Percentiles rank a stretch among this genome's conserved stretches.
Evolutionary conservation across 139 green algal species (phyloP).

Genomic region (Chlamydomonas eustigma): DNA sequence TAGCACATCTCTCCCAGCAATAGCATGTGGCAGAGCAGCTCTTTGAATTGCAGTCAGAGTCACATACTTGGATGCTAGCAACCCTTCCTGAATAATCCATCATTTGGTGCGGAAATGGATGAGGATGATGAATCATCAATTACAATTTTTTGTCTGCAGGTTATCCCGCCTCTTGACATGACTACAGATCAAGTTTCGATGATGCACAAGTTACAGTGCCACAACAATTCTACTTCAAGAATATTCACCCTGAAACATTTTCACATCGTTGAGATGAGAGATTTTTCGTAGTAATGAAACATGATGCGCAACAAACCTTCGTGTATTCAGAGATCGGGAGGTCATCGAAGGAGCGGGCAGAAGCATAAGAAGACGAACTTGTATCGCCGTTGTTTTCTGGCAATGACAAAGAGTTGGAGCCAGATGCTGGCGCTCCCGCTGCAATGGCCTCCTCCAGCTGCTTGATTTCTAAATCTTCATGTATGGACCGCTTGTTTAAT

Average conservation of each 20-base stretch:
- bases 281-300: neutral
- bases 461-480: too few relatives aligned
- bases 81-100: constrained; percentile 47
- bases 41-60: constrained; percentile 90
- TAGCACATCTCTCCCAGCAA: constrained; percentile 87
- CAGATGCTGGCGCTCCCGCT: too few relatives aligned
- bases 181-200: neutral
- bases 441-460: too few relatives aligned
- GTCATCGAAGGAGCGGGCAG: constrained; percentile 43
- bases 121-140: constrained; percentile 20
- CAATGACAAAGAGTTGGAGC: too few relatives aligned
- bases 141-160: neutral
- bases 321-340: constrained; percentile 43
- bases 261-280: too few relatives aligned
- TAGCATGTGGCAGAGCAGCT: constrained; percentile 84
- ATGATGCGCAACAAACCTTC: constrained; percentile 28
- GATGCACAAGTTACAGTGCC: neutral
- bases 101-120: constrained; percentile 33
- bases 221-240: neutral
- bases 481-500: too few relatives aligned
- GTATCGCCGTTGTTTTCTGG: too few relatives aligned
- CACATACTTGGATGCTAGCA: constrained; percentile 56
- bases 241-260: neutral
- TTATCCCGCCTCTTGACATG: neutral
- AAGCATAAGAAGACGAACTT: constrained; percentile 42